Conservation (phyloP, 2,329 filamentous ascomycete species). For the Dothideomycetes sp. region DNA sequence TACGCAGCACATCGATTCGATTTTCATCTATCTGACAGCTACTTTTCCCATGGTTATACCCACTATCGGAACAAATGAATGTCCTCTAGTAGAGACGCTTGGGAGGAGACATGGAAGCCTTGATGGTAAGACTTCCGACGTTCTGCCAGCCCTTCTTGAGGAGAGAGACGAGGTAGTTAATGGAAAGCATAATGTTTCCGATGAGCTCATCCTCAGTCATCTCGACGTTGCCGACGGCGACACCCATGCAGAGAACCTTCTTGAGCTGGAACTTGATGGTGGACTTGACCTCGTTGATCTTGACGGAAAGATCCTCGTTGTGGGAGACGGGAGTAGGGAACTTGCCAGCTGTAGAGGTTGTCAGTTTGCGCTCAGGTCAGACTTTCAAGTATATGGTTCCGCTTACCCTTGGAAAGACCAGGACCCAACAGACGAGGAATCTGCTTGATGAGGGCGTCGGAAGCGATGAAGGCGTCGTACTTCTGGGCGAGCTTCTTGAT, state of each 20-base stretch:
- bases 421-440: slow-evolving; percentile 98
- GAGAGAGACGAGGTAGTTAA: slow-evolving; percentile 99
- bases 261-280: slow-evolving; percentile 99
- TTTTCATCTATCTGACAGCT: slow-evolving; percentile 6
- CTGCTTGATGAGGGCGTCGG: slow-evolving; percentile 97
- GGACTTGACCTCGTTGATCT: slow-evolving; percentile 99
- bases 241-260: slow-evolving; percentile 99
- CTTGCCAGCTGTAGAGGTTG: slow-evolving; percentile 67
- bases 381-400: not conserved
- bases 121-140: slow-evolving; percentile 98
- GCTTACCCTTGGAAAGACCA: slow-evolving; percentile 88
- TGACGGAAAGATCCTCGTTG: slow-evolving; percentile 81
- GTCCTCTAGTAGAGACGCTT: slow-evolving; percentile 82
- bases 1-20: slow-evolving; percentile 5
- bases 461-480: slow-evolving; percentile 90
- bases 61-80: slow-evolving; percentile 5
- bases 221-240: slow-evolving; percentile 95
- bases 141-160: slow-evolving; percentile 99
- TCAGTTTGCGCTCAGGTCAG: slow-evolving; percentile 14
- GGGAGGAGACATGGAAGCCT: slow-evolving; percentile 98
- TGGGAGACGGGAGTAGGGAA: slow-evolving; percentile 98
- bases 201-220: slow-evolving; percentile 94
- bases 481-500: slow-evolving; percentile 87
- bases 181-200: slow-evolving; percentile 97
- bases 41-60: not conserved